Base-by-base conservation (phyloP, 192 early-diverging fungal genomes). In the Borealophlyctis nickersoniae region DNA sequence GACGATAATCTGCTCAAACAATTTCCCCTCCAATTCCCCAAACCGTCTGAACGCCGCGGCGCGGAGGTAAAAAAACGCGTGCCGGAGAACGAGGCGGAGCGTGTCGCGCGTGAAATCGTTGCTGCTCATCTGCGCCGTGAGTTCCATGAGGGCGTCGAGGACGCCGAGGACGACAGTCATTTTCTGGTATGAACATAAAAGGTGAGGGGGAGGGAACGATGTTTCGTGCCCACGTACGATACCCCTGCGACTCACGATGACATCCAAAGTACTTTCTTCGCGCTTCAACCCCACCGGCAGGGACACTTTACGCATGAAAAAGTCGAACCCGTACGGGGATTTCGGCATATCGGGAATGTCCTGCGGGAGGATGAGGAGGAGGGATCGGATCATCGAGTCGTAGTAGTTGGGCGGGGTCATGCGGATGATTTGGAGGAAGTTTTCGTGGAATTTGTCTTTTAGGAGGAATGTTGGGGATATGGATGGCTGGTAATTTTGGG, bases 261-360 rank as follows among this genome's bases (percentile, higher is more conserved):
- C 65, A 9, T 81, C 79, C 9, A 49, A 31, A 5, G 24, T 62
- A 23, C 69, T 60, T 9, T 59, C 66, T 4, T n/a, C n/a, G n/a
- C n/a, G n/a, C n/a, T n/a, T n/a, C n/a, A n/a, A n/a, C n/a, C n/a
- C n/a, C n/a, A 34, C 19, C 34, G 66, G 58, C n/a, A 52, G 45
- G 27, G 39, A 52, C 58, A 80, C 72, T 39, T 67, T 49, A 23
- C 68, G 71, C 7, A 68, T 50, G 32, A 80, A 74, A 30, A 56
- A 59, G n/a, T 81, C 80, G 69, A 66, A 81, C 26, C 78, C 78
- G 36, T 70, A 81, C 0, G 80, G 80, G 9, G 76, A 79, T 36
- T 76, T 76, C 32, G 58, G 72, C 23, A 58, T 58, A 26, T 81
- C 80, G 23, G 69, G 68, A 19, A 77, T 35, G 19, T 74, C 75